These are phyloP conservation scores for Patellifolia procumbens DNA, from an alignment of 179 eudicot genomes.

Conservation along the genomic window DNA sequence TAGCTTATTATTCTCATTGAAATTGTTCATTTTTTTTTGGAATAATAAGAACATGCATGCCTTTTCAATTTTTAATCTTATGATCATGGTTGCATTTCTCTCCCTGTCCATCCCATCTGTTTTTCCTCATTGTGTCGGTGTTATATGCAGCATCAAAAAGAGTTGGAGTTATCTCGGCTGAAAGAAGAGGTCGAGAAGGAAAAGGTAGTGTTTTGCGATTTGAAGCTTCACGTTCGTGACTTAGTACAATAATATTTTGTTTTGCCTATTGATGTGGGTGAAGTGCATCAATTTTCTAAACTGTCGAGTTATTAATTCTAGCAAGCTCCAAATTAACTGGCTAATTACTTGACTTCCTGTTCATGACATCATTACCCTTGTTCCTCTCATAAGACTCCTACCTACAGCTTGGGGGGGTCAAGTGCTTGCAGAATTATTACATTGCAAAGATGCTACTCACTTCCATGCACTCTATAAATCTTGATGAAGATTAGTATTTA, in stretches of 20 bases:
- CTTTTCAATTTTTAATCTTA: neutral
- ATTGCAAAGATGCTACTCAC: neutral
- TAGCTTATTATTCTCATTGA: conserved; percentile 16
- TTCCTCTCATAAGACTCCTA: neutral
- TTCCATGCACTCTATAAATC: neutral
- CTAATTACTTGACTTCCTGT: too few species aligned
- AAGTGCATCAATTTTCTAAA: neutral
- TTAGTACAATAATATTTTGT: neutral
- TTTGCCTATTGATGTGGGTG: neutral
- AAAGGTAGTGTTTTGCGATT: conserved; percentile 48
- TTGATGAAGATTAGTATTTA: neutral
- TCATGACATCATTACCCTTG: neutral
- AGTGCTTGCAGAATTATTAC: neutral
- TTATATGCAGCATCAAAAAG: conserved; percentile 75
- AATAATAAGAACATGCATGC: neutral
- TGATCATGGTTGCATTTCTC: neutral
- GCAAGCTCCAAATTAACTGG: neutral
- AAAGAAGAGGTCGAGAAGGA: conserved; percentile 84
- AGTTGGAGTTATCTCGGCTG: conserved; percentile 79
- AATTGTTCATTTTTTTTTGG: neutral
- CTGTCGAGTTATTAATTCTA: neutral
- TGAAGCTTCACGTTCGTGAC: neutral
- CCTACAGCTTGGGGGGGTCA: neutral
- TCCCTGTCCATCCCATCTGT: neutral
- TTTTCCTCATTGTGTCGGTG: neutral